These are phyloP conservation scores for Pleurotus sapidus DNA, from an alignment of 768 basidiomycete genomes.

Conservation along the genomic window DNA sequence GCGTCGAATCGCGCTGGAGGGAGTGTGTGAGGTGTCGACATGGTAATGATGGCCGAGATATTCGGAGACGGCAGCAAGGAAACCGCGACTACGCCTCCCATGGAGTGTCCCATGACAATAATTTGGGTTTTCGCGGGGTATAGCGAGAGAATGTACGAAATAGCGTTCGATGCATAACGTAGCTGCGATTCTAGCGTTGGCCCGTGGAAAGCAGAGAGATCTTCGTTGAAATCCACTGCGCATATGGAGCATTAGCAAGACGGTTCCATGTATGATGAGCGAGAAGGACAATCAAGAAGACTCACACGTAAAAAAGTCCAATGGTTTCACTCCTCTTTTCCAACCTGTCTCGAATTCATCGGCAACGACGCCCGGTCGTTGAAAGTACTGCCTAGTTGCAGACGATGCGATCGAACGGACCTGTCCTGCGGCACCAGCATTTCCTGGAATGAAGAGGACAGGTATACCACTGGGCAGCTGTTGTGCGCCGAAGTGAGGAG, in stretches of 20 bases:
- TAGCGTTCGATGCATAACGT: conserved; percentile 64
- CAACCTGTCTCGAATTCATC: conserved; percentile 45
- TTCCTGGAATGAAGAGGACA: conserved; percentile 96
- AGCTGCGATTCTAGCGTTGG: conserved; percentile 84
- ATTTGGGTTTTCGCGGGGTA: conserved; percentile 67
- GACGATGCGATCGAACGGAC: conserved; percentile 94
- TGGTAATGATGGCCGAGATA: conserved; percentile 84
- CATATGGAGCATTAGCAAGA: not conserved
- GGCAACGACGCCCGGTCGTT: conserved; percentile 53
- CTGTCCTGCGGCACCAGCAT: conserved; percentile 93
- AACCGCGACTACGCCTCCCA: conserved; percentile 93
- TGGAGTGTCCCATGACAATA: conserved; percentile 89
- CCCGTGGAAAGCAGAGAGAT: conserved; percentile 93
- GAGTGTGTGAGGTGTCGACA: conserved; percentile 89
- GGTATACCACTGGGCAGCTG: conserved; percentile 52
- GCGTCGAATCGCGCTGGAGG: conserved; percentile 88
- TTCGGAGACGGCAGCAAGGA: conserved; percentile 66
- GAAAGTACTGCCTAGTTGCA: conserved; percentile 76
- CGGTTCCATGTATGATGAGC: not conserved
- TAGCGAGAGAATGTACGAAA: conserved; percentile 74
- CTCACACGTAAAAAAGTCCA: conserved; percentile 89
- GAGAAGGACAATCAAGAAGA: not conserved
- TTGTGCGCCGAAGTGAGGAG: not conserved
- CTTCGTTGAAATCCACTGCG: conserved; percentile 94
- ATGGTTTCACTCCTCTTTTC: conserved; percentile 36